Evolutionary conservation across 192 early-diverging fungal genomes (phyloP).

Genomic region (Coemansia sp.): DNA sequence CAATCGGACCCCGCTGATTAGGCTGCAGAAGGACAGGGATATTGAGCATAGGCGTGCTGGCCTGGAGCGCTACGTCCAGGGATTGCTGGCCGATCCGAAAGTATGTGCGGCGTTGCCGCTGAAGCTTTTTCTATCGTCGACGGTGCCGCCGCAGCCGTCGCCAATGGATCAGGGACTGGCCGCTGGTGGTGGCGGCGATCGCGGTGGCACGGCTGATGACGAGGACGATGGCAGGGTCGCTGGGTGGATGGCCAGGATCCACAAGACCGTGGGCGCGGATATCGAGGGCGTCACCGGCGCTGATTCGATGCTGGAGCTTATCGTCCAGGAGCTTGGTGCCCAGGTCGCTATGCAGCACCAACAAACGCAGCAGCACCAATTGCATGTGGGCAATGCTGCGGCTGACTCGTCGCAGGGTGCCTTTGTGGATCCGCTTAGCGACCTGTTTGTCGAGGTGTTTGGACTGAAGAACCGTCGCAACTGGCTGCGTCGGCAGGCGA

Average conservation of each 20-base stretch:
- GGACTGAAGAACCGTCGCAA: slow-evolving; percentile 86
- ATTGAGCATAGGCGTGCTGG: slow-evolving; percentile 69
- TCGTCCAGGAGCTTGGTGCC: slow-evolving; percentile 68
- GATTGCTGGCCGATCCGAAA: slow-evolving; percentile 55
- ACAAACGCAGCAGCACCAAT: neutral
- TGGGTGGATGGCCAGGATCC: slow-evolving; percentile 62
- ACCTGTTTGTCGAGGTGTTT: slow-evolving; percentile 90
- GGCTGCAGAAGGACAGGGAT: slow-evolving; percentile 61
- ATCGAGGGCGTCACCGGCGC: slow-evolving; percentile 71
- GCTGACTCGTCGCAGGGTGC: slow-evolving; percentile 41
- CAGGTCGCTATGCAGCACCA: slow-evolving; percentile 58
- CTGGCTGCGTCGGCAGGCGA: slow-evolving; percentile 85
- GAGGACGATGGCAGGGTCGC: slow-evolving; percentile 1
- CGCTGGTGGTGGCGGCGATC: neutral
- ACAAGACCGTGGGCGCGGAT: slow-evolving; percentile 73
- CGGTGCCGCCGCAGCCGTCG: slow-evolving; percentile 15
- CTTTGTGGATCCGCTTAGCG: slow-evolving; percentile 74
- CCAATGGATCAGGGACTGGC: neutral
- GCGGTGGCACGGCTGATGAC: neutral
- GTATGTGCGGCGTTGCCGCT: slow-evolving; percentile 67
- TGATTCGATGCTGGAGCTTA: slow-evolving; percentile 69
- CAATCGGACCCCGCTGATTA: slow-evolving; percentile 68
- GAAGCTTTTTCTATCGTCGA: slow-evolving; percentile 69
- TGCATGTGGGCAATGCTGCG: slow-evolving; percentile 13
- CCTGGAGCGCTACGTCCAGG: slow-evolving; percentile 76